A percentile compares a stretch with the other conserved stretches of the same genome.
These are phyloP conservation scores for Fusarium nurragi DNA, from an alignment of 2,329 filamentous ascomycete genomes.

Conservation along the genomic window DNA sequence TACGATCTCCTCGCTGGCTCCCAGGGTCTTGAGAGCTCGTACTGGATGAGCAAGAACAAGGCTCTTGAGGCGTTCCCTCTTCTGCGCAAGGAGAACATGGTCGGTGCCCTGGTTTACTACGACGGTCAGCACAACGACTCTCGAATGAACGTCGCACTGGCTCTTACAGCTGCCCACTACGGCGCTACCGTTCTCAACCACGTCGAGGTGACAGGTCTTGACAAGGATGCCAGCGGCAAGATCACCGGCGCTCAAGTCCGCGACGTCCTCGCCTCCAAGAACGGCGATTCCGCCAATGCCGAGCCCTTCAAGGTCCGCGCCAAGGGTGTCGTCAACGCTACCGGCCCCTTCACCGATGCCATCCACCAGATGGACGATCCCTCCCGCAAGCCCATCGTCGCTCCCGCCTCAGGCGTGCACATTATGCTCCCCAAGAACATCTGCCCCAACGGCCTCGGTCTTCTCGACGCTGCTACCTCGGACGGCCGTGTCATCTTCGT, in stretches of 20 bases:
- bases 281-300: slow-evolving; percentile 62
- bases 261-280: slow-evolving; percentile 69
- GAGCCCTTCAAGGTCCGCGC: slow-evolving; percentile 74
- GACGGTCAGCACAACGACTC: slow-evolving; percentile 89
- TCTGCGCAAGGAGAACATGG: slow-evolving; percentile 75
- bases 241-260: slow-evolving; percentile 70
- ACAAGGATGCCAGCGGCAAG: slow-evolving; percentile 75
- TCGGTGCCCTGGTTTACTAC: slow-evolving; percentile 86
- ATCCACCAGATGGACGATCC: slow-evolving; percentile 84
- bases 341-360: slow-evolving; percentile 82
- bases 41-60: slow-evolving; percentile 81
- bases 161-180: slow-evolving; percentile 81
- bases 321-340: slow-evolving; percentile 85
- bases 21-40: slow-evolving; percentile 84
- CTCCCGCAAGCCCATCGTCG: slow-evolving; percentile 74
- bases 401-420: slow-evolving; percentile 84
- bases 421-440: slow-evolving; percentile 82
- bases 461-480: slow-evolving; percentile 80
- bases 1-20: slow-evolving; percentile 85
- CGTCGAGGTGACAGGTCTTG: slow-evolving; percentile 77
- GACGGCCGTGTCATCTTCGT: slow-evolving; percentile 92
- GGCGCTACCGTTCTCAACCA: slow-evolving; percentile 84
- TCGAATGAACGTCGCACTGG: slow-evolving; percentile 85
- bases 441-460: slow-evolving; percentile 81
- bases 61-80: slow-evolving; percentile 82